These are phyloP conservation scores for Cercospora brassicicola DNA, from an alignment of 2,329 filamentous ascomycete species.

Conservation along the genomic window DNA sequence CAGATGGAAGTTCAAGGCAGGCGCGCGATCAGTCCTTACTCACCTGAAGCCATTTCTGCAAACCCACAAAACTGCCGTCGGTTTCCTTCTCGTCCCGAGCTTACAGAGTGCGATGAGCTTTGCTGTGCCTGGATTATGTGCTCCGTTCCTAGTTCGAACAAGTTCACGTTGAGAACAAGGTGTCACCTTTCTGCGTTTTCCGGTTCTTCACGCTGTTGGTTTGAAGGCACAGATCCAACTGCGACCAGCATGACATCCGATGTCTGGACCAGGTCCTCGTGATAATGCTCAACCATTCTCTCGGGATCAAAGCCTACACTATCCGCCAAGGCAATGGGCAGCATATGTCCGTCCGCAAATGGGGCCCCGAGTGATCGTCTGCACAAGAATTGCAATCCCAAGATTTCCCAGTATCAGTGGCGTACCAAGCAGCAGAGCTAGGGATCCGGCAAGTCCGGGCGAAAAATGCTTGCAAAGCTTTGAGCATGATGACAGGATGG, in stretches of 20 bases:
- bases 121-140: background rate
- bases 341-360: background rate
- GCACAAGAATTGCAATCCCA: background rate
- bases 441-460: conserved; percentile 7
- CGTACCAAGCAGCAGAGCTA: background rate
- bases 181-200: background rate
- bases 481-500: conserved; percentile 6
- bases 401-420: background rate
- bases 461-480: conserved; percentile 8
- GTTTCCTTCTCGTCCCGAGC: background rate
- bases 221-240: background rate
- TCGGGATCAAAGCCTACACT: background rate
- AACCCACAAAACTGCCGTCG: background rate
- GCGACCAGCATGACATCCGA: background rate
- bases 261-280: background rate
- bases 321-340: background rate
- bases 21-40: background rate
- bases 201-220: background rate
- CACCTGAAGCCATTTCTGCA: background rate
- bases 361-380: background rate
- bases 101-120: background rate
- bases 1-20: background rate
- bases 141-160: background rate
- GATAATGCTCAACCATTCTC: background rate
- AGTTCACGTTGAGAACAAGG: background rate